Percentiles rank a stretch among this genome's conserved stretches.
Evolutionary conservation across 352 stramenopile genomes (phyloP).

Genomic region (Pythium sukuiense): DNA sequence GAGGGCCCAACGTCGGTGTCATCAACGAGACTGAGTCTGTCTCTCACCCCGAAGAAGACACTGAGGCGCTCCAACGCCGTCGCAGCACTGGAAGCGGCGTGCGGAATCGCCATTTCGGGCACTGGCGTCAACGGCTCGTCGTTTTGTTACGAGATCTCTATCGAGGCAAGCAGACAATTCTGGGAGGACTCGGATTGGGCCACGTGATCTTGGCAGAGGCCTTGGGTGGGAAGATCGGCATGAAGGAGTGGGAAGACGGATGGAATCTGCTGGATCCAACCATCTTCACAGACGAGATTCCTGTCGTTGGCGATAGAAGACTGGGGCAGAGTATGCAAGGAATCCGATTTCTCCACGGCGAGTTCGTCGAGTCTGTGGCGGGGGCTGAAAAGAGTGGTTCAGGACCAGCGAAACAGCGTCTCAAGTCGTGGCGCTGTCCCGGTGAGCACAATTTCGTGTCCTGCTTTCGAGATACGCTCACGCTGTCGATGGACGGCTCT

Average conservation of each 20-base stretch:
- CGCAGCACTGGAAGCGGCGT: not conserved
- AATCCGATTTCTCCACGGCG: slow-evolving; percentile 26
- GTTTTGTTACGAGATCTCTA: slow-evolving; percentile 33
- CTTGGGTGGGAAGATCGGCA: slow-evolving; percentile 19
- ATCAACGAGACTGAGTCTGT: not conserved
- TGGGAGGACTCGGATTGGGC: slow-evolving; percentile 34
- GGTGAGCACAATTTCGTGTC: slow-evolving; percentile 18
- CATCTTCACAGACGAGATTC: slow-evolving; percentile 11
- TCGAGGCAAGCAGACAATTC: slow-evolving; percentile 18
- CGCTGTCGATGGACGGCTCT: slow-evolving; percentile 27
- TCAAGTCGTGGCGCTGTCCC: slow-evolving; percentile 23
- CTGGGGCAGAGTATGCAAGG: slow-evolving; percentile 11
- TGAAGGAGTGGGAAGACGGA: slow-evolving; percentile 31
- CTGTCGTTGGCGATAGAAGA: not conserved
- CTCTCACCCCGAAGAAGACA: not conserved
- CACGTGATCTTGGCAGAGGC: slow-evolving; percentile 35
- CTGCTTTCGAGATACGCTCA: slow-evolving; percentile 27
- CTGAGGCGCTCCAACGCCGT: slow-evolving; percentile 5
- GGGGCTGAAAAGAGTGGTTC: not conserved
- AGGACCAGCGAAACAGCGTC: not conserved
- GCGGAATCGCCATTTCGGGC: slow-evolving; percentile 23
- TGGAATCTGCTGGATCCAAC: slow-evolving; percentile 25
- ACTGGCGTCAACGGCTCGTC: slow-evolving; percentile 24
- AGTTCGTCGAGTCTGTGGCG: slow-evolving; percentile 24
- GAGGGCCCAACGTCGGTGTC: slow-evolving; percentile 28